Percentiles rank a stretch among this genome's conserved stretches.
phyloP scores from a whole-genome alignment of 75 land plant genomes.

The Sequoia sempervirens region DNA sequence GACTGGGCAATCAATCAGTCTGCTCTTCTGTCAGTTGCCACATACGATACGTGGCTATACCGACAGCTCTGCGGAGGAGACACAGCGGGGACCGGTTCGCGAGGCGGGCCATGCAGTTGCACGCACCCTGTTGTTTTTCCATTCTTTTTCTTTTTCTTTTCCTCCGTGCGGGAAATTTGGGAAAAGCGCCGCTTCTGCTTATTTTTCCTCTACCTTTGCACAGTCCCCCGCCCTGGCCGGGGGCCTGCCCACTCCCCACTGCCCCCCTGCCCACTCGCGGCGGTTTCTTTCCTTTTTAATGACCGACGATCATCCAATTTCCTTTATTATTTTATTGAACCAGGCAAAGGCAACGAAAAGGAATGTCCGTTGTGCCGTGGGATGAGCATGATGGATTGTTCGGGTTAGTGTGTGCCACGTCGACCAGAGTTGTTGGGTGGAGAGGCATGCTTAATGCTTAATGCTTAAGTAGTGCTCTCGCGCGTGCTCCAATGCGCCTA shows the following conservation, averaged over 20 bases:
- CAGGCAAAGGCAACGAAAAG: not conserved
- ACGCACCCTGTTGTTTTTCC: not conserved
- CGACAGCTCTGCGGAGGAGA: not conserved
- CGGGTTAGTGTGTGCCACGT: not conserved
- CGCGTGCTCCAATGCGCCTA: conserved; percentile 8
- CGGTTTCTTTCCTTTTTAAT: not conserved
- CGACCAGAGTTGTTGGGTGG: not conserved
- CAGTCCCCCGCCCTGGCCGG: conserved; percentile 7
- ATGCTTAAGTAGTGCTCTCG: not conserved
- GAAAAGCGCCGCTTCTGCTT: not conserved
- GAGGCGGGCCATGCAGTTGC: not conserved
- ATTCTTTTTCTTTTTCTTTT: not conserved
- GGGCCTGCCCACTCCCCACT: not conserved
- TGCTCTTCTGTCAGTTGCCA: not conserved
- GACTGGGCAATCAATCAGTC: not conserved
- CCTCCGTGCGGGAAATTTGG: not conserved
- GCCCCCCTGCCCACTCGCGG: no score
- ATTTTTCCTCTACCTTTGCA: not conserved
- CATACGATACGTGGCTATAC: not conserved
- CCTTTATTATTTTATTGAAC: not conserved
- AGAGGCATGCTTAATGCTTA: not conserved
- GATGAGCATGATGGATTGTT: not conserved
- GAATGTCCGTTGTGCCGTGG: not conserved
- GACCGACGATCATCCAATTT: not conserved
- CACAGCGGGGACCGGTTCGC: not conserved